Percentiles rank a stretch among this genome's conserved stretches.
phyloP scores from a whole-genome alignment of 1,284 basidiomycete genomes.

The Heterobasidion annosum region DNA sequence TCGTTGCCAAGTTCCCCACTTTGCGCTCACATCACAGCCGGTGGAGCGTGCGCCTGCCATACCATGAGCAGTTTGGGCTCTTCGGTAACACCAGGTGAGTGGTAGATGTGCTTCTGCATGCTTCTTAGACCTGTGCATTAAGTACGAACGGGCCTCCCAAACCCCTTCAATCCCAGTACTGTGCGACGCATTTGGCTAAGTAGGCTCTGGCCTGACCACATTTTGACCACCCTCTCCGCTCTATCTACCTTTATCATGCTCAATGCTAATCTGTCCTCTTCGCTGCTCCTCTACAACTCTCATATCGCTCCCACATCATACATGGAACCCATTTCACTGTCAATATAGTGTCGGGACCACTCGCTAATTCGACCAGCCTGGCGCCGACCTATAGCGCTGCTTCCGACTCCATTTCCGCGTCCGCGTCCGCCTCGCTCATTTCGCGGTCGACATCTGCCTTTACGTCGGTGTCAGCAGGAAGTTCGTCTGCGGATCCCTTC shows the following conservation, averaged over 20 bases:
- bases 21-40: background rate
- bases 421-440: background rate
- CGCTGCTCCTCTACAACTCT: background rate
- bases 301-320: too few relatives aligned
- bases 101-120: background rate
- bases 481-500: background rate
- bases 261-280: background rate
- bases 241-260: background rate
- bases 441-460: background rate
- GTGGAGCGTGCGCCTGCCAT: background rate
- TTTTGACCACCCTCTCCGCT: background rate
- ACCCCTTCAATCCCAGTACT: background rate
- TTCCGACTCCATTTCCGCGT: background rate
- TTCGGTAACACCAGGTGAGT: slow-evolving; percentile 3
- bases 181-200: background rate
- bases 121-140: background rate
- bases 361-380: background rate
- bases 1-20: background rate
- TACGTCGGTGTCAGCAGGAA: too few relatives aligned
- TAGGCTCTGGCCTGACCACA: background rate
- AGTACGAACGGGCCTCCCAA: background rate
- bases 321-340: background rate
- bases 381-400: background rate
- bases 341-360: background rate
- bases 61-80: slow-evolving; percentile 1